Conservation (phyloP, 805 yeast genomes). For the Scheffersomyces stipitis region DNA sequence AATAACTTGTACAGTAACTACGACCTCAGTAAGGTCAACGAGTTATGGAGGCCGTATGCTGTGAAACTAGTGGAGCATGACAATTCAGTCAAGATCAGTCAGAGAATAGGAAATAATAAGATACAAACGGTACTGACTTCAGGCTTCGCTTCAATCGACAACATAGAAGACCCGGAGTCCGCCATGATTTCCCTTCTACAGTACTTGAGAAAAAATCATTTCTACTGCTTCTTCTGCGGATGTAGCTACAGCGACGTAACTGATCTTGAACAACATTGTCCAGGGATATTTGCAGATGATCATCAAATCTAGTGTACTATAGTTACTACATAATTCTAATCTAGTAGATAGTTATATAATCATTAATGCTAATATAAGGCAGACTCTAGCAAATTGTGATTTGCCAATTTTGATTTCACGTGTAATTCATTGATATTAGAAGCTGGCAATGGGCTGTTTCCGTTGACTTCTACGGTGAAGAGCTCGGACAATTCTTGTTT, state of each 20-base stretch:
- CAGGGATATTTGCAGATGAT: slow-evolving; percentile 47
- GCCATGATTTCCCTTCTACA: no score
- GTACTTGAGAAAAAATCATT: slow-evolving; percentile 38
- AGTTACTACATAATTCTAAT: no score
- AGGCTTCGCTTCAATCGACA: no score
- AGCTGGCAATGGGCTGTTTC: slow-evolving; percentile 14
- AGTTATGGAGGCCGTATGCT: slow-evolving; percentile 41
- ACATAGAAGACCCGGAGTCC: no score
- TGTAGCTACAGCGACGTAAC: slow-evolving; percentile 28
- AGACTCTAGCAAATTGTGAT: slow-evolving; percentile 3
- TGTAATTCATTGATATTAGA: slow-evolving; percentile 17
- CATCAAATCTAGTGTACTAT: no score
- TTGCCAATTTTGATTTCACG: slow-evolving; percentile 9
- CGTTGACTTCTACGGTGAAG: slow-evolving; percentile 11
- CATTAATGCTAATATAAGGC: slow-evolving; percentile 4
- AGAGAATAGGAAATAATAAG: no score
- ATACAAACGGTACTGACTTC: no score
- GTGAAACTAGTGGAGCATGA: slow-evolving; percentile 3
- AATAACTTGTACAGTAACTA: slow-evolving; percentile 22
- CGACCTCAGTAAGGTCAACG: slow-evolving; percentile 28
- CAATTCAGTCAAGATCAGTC: slow-evolving; percentile 10
- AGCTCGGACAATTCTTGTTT: slow-evolving; percentile 10
- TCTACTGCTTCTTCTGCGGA: slow-evolving; percentile 56
- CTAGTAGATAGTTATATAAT: no score
- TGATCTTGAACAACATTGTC: slow-evolving; percentile 47